Percentiles rank a stretch among this genome's conserved stretches.
phyloP scores from a whole-genome alignment of 1,284 basidiomycete species.

The Moesziomyces sp. region DNA sequence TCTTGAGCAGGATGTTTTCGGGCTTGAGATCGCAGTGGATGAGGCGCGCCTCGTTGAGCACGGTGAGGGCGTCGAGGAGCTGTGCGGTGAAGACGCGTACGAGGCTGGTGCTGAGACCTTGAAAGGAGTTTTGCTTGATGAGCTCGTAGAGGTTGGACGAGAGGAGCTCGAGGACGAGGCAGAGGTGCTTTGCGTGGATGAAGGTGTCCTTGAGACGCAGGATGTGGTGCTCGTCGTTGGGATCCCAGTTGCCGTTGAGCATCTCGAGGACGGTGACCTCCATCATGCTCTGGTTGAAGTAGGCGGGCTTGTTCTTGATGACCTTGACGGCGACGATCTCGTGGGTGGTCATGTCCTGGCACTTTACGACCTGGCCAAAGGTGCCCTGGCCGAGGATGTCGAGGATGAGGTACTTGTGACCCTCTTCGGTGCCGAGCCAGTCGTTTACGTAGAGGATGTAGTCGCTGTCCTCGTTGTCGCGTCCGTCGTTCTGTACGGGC shows the following conservation, averaged over 20 bases:
- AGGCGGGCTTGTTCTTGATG: slow-evolving; percentile 99
- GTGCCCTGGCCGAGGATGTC: slow-evolving; percentile 98
- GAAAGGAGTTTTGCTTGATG: slow-evolving; percentile 99
- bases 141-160: slow-evolving; percentile 98
- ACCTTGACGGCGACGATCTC: slow-evolving; percentile 99
- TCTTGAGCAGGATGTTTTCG: slow-evolving; percentile 61
- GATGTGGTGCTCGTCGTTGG: slow-evolving; percentile 95
- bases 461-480: slow-evolving; percentile 67
- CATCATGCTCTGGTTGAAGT: slow-evolving; percentile 99
- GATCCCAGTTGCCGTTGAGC: slow-evolving; percentile 74
- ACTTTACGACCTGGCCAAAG: slow-evolving; percentile 99
- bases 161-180: slow-evolving; percentile 95
- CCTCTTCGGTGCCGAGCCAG: slow-evolving; percentile 66
- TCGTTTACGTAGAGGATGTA: slow-evolving; percentile 68
- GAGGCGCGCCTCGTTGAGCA: slow-evolving; percentile 92
- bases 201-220: slow-evolving; percentile 94
- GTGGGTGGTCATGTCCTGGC: slow-evolving; percentile 98
- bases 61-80: slow-evolving; percentile 87
- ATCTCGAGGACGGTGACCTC: slow-evolving; percentile 95
- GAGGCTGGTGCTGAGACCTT: slow-evolving; percentile 92
- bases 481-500: slow-evolving; percentile 65
- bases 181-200: slow-evolving; percentile 94
- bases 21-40: slow-evolving; percentile 98
- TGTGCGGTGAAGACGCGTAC: slow-evolving; percentile 98
- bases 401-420: slow-evolving; percentile 89